Evolutionary conservation across 441 rosid species (phyloP).

Genomic region (Pelargonium cotyledonis): DNA sequence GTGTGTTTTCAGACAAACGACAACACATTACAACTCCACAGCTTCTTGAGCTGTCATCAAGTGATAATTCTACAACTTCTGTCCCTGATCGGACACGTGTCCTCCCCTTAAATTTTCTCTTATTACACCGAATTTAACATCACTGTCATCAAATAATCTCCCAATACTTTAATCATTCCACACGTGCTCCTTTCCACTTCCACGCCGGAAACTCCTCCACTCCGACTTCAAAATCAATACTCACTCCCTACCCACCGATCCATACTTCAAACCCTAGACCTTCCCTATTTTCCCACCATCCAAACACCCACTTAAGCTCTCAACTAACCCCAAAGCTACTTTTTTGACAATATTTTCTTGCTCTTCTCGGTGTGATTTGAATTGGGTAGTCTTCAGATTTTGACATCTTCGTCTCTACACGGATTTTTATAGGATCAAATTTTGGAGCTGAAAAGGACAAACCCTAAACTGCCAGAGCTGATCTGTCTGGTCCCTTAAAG

Average conservation of each 20-base stretch:
- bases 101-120: background rate
- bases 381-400: background rate
- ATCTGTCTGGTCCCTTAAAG: background rate
- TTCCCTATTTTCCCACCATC: background rate
- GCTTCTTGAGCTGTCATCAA: background rate
- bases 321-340: background rate
- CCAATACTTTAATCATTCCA: slow-evolving; percentile 4
- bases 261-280: background rate
- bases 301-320: background rate
- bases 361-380: background rate
- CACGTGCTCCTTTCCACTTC: background rate
- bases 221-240: background rate
- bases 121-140: background rate
- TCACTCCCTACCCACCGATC: background rate
- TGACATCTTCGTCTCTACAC: background rate
- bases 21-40: background rate
- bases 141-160: background rate
- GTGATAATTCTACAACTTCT: background rate
- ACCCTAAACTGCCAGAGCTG: no score
- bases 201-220: slow-evolving; percentile 1
- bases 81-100: slow-evolving; percentile 1
- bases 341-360: background rate
- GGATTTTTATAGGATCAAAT: no score
- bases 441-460: no score
- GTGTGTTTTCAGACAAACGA: background rate